phyloP scores from a whole-genome alignment of 306 rosid genomes.

The Fragaria nilgerrensis region DNA sequence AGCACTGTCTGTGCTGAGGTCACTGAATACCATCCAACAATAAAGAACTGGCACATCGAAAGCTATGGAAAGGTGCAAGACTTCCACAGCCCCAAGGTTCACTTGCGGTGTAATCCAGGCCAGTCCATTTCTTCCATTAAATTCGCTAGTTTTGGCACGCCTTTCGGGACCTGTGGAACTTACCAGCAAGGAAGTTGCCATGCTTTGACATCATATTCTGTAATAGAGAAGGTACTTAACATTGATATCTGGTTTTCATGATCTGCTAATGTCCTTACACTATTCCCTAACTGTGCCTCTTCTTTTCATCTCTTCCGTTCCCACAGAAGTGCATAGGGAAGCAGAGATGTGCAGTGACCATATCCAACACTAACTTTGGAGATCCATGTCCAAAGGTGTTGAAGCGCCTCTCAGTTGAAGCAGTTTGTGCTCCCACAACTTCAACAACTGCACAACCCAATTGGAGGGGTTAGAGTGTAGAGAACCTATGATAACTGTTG shows the following conservation, averaged over 20 bases:
- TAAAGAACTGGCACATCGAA: conserved; percentile 94
- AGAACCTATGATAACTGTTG: conserved; percentile 21
- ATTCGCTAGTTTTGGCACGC: conserved; percentile 98
- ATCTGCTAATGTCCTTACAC: not conserved
- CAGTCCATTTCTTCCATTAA: conserved; percentile 81
- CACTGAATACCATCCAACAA: conserved; percentile 81
- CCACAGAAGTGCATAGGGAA: conserved; percentile 84
- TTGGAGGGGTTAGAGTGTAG: conserved; percentile 40
- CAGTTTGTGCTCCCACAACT: conserved; percentile 62
- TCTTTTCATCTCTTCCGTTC: conserved; percentile 19
- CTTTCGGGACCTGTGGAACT: conserved; percentile 88
- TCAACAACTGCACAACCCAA: conserved; percentile 28
- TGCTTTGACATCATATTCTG: conserved; percentile 62
- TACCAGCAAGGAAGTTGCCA: conserved; percentile 92
- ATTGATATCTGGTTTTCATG: conserved; percentile 16
- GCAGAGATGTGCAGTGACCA: conserved; percentile 73
- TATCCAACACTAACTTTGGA: conserved; percentile 84
- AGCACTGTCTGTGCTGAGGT: conserved; percentile 82
- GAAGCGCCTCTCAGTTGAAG: conserved; percentile 93
- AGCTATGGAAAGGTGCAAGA: conserved; percentile 75
- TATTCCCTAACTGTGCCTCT: conserved; percentile 13
- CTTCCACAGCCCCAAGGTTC: conserved; percentile 83
- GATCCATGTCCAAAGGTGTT: conserved; percentile 96
- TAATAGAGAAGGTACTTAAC: conserved; percentile 67
- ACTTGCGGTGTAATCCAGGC: conserved; percentile 74